Base-by-base conservation (phyloP, 768 basidiomycete species). In the Pleurotus tuber-regium region DNA sequence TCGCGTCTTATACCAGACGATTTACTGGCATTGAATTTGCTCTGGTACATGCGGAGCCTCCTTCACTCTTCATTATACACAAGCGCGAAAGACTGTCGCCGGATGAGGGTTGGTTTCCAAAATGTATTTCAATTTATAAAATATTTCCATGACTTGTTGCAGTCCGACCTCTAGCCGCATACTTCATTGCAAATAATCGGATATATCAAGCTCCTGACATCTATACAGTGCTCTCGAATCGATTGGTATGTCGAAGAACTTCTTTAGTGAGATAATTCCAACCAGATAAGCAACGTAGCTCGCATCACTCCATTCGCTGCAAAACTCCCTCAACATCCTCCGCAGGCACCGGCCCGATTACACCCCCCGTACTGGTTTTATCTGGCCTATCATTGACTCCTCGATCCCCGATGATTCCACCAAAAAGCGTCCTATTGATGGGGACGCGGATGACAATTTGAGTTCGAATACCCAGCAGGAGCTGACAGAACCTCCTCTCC, bases 1-100 rank as follows among this genome's bases (percentile, higher is more conserved):
- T 14, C 40, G n/a, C 28, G 36, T 51, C 25, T 6, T 47, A 23
- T 16, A 53, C 25, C 59, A 92, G 91, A 70, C 87, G 89, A 16
- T 93, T 95, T 67, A 86, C 81, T 33, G 93, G 93, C 33, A 73
- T 90, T 50, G 92, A 96, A 66, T 96, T 94, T 57, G 87, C 87
- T 10, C 75, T 96, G 48, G 89, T 87, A 2, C 87, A 92, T 61
- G 78, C 88, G 1, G 73, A 84, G 48, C 84, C 91, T 7, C 93
- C 93, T 1, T 76, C 83, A 26, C 74, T 93, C 51, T 96, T 94
- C 67, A 78, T 96, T 57, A 88, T 96, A 35, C 92, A 95, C 65
- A 95, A 94, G 67, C 81, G 90, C 54, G 87, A 93, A 55, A 78
- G 93, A 29, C 57, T 89, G 46, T 91, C 89, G 4, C 89, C 89